Conservation (phyloP, 1,284 basidiomycete genomes). For the Gastroboletus turbinatus region DNA sequence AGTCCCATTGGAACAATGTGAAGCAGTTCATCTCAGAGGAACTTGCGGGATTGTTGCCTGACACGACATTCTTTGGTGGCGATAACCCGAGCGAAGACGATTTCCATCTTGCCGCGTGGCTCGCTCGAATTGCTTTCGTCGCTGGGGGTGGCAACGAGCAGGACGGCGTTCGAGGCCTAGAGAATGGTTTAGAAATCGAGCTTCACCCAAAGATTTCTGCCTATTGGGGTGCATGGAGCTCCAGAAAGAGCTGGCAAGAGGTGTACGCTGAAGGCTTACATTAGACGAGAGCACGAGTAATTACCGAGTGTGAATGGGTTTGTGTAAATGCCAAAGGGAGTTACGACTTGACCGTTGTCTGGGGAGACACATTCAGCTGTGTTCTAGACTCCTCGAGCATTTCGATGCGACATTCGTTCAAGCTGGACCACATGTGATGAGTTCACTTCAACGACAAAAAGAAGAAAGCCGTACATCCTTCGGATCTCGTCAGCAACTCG, state of each 20-base stretch:
- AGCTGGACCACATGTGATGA: slow-evolving; percentile 35
- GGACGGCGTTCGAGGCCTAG: slow-evolving; percentile 39
- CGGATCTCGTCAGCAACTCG: slow-evolving; percentile 63
- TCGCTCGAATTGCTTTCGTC: slow-evolving; percentile 45
- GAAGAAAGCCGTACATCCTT: slow-evolving; percentile 42
- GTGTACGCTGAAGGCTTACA: slow-evolving; percentile 52
- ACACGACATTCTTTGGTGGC: slow-evolving; percentile 49
- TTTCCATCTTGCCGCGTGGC: slow-evolving; percentile 54
- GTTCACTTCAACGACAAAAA: no score
- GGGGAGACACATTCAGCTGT: slow-evolving; percentile 33
- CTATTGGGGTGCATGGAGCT: slow-evolving; percentile 52
- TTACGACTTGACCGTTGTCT: slow-evolving; percentile 14
- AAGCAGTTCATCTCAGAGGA: slow-evolving; percentile 40
- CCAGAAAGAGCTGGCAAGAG: slow-evolving; percentile 56
- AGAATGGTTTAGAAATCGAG: slow-evolving; percentile 41
- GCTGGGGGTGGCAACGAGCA: slow-evolving; percentile 36
- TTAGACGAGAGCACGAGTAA: slow-evolving; percentile 23
- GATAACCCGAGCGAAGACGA: slow-evolving; percentile 51
- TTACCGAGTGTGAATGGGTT: neutral
- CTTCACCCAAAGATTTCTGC: slow-evolving; percentile 41
- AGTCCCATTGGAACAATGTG: slow-evolving; percentile 42
- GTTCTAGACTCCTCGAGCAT: slow-evolving; percentile 57
- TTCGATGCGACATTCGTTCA: slow-evolving; percentile 60
- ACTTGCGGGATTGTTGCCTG: slow-evolving; percentile 43
- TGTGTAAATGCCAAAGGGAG: neutral